Conservation (phyloP, 2,329 filamentous ascomycete genomes). For the Pseudocercospora musae region DNA sequence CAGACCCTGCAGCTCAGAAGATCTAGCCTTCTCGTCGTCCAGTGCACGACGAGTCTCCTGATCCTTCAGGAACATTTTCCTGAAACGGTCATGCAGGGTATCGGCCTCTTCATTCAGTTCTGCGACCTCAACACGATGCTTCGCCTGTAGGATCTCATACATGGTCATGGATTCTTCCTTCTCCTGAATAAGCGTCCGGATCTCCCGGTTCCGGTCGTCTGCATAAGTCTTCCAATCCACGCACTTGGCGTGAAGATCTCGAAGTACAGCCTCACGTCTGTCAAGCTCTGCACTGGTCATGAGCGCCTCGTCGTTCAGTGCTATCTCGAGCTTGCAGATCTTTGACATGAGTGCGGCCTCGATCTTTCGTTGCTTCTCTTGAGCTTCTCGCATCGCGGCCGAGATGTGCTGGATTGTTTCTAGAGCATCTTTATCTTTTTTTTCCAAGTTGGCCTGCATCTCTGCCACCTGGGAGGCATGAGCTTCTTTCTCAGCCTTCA, state of each 20-base stretch:
- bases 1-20: neutral
- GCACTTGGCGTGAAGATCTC: neutral
- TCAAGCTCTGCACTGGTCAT: neutral
- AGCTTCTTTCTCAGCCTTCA: neutral
- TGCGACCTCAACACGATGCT: neutral
- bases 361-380: neutral
- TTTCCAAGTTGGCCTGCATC: neutral
- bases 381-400: neutral
- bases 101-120: neutral
- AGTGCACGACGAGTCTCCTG: neutral
- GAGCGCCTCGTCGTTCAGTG: neutral
- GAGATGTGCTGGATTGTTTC: neutral
- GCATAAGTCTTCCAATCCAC: neutral
- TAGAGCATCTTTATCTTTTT: neutral
- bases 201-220: neutral
- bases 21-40: neutral
- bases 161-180: neutral
- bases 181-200: neutral
- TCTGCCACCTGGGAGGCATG: neutral
- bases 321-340: neutral
- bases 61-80: neutral
- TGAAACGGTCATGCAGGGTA: neutral
- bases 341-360: neutral
- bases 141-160: neutral
- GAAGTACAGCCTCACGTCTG: neutral